Percentiles rank a stretch among this genome's conserved stretches.
Evolutionary conservation across 805 yeast genomes (phyloP).

Genomic region (Jamesozyma rosinii): DNA sequence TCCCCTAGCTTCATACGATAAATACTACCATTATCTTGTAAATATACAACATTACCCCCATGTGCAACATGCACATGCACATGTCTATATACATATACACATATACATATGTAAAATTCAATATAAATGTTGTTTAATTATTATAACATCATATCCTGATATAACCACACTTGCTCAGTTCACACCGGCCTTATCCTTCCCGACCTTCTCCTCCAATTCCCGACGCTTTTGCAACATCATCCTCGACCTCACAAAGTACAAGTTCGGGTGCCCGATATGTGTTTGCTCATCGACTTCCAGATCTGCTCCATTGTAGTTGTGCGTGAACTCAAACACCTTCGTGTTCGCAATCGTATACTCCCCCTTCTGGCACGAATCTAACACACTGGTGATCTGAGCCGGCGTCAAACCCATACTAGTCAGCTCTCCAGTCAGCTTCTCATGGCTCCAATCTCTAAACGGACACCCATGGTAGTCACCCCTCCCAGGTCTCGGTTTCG

Average conservation of each 20-base stretch:
- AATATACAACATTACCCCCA: conserved; percentile 2
- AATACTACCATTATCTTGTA: conserved; percentile 3
- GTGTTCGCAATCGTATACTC: conserved; percentile 85
- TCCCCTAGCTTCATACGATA: neutral
- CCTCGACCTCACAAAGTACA: conserved; percentile 71
- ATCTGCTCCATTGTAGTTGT: conserved; percentile 25
- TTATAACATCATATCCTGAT: too few species aligned
- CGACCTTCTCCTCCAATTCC: conserved; percentile 6
- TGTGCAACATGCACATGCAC: neutral
- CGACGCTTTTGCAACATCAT: conserved; percentile 38
- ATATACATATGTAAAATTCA: neutral
- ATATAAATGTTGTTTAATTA: neutral
- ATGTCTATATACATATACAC: neutral
- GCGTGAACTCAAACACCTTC: conserved; percentile 68
- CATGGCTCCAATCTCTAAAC: conserved; percentile 65
- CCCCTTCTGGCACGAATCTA: conserved; percentile 57
- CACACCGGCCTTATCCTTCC: neutral
- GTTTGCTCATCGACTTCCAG: conserved; percentile 42
- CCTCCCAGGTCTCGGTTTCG: conserved; percentile 58
- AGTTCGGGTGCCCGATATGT: conserved; percentile 76
- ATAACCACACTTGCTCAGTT: neutral
- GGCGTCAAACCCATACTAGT: conserved; percentile 42
- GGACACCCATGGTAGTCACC: conserved; percentile 90
- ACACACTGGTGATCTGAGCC: conserved; percentile 45
- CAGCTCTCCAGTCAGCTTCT: conserved; percentile 48